These are phyloP conservation scores for Pneumocystis murina DNA, from an alignment of 1,139 yeast species.

Conservation along the genomic window DNA sequence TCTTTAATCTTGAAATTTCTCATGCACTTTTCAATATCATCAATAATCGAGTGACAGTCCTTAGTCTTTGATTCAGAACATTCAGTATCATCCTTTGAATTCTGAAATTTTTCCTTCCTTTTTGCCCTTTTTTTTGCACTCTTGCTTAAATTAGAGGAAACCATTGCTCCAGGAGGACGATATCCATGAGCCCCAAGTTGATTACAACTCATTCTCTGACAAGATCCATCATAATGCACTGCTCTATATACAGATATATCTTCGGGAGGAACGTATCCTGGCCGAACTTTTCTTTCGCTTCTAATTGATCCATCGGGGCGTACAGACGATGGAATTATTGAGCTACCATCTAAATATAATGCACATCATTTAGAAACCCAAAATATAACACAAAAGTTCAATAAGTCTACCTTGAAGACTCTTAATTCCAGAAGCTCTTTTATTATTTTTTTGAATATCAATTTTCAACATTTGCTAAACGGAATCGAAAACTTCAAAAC, in stretches of 20 bases:
- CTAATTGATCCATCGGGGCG: background rate
- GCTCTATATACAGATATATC: background rate
- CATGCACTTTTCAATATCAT: background rate
- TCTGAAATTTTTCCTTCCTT: background rate
- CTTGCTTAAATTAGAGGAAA: background rate
- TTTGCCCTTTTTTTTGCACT: background rate
- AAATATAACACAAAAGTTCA: background rate
- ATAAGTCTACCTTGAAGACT: background rate
- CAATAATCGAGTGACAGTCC: background rate
- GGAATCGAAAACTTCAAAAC: background rate
- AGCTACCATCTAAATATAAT: background rate
- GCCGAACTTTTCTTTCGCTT: background rate
- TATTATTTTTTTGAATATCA: background rate
- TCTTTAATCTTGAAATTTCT: background rate
- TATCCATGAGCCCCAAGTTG: background rate
- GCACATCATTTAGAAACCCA: background rate
- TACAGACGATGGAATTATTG: background rate
- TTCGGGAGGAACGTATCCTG: background rate
- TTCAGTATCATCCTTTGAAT: background rate
- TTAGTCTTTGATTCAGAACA: background rate
- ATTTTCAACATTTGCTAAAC: background rate
- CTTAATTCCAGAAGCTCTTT: background rate
- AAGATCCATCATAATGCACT: background rate
- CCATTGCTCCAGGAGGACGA: background rate
- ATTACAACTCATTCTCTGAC: background rate